Evolutionary conservation across 2,329 filamentous ascomycete species (phyloP), one percentile per base, ranked within the genome.

Genomic region (Cercospora sp.): DNA sequence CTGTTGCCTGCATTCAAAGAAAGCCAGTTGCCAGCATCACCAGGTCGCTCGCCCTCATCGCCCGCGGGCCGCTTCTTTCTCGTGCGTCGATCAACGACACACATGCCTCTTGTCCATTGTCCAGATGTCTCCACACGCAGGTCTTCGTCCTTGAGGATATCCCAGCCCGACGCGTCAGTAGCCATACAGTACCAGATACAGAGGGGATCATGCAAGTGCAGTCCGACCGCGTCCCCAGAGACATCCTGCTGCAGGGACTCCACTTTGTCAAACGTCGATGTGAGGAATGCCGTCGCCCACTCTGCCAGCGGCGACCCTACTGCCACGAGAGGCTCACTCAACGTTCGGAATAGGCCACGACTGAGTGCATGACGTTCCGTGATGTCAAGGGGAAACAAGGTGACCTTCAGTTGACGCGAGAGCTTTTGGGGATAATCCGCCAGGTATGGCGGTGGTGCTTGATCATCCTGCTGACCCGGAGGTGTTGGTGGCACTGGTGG

Each of bases 21-120:
- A 75, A 95, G 79, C 95, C 95, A 98, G 63, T 90, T 83, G 73
- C 87, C 78, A 79, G 88, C 84, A 78, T 98, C 94, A 48, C 90
- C 91, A 0, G 89, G 84, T 31, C 89, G 85, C 72, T 86, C 85
- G 55, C 84, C 82, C 23, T 85, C 84, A 61, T 84, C 79, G 23
- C 74, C 79, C 7, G 79, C 68, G 75, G 81, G 68, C 78, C 81
- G 84, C 76, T 88, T 87, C 70, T 81, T 83, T 64, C 88, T 81
- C 42, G 82, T 80, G 55, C 95, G 86, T 40, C 88, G 85, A 82
- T 99, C 95, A 48, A 93, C 84, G 33, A 98, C 85, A 76, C 93
- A 94, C 89, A 95, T 94, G 1, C 95, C 75, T 66, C 92, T 85
- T 57, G 94, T 97, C 95, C 95, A 99, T 82, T 98, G 95, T 1